Percentiles rank a stretch among this genome's conserved stretches.
Evolutionary conservation across 306 rosid species (phyloP).

Genomic region (Dalbergia cultrata): DNA sequence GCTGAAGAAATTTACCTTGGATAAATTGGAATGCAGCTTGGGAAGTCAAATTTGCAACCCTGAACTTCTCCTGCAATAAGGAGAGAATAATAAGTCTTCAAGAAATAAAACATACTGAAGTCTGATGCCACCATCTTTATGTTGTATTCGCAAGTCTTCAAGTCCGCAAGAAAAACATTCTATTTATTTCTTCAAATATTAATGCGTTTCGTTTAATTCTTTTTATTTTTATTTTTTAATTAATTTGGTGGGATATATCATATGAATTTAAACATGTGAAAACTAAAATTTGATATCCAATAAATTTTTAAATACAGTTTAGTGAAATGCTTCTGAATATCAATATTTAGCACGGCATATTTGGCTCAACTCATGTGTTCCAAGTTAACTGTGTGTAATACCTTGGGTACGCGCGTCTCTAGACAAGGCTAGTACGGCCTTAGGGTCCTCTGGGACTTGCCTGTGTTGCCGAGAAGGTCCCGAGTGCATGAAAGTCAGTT

Average conservation of each 20-base stretch:
- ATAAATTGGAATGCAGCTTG: constrained; percentile 87
- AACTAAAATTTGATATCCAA: background rate
- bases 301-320: background rate
- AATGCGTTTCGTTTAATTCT: background rate
- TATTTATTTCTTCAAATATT: background rate
- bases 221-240: no score
- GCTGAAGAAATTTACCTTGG: constrained; percentile 60
- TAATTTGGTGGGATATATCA: background rate
- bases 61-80: constrained; percentile 75
- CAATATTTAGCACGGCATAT: no score
- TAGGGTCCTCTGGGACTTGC: no score
- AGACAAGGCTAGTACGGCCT: no score
- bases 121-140: background rate
- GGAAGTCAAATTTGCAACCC: constrained; percentile 87
- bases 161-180: constrained; percentile 17
- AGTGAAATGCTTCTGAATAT: no score
- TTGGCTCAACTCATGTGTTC: no score
- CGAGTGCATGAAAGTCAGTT: no score
- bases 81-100: constrained; percentile 17
- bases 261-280: background rate
- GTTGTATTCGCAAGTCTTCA: background rate
- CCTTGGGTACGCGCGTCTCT: no score
- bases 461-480: no score
- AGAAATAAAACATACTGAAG: constrained; percentile 29
- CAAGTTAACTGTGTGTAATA: no score